These are phyloP conservation scores for Chlorella sp. DNA, from an alignment of 139 green algal genomes.

Conservation along the genomic window DNA sequence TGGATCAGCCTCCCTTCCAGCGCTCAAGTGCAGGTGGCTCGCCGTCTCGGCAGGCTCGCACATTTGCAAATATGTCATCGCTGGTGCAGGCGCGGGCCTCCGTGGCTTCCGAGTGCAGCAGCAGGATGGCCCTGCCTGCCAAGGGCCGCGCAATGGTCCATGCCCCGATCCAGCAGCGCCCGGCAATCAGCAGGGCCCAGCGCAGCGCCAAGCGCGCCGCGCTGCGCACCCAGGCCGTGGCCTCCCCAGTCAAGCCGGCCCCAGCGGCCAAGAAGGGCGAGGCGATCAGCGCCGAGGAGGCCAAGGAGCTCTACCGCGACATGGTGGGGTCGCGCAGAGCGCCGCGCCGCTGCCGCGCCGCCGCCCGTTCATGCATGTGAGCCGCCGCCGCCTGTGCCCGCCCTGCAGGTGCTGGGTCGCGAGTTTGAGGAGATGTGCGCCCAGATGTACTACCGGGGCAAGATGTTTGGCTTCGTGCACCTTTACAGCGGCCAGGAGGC, in stretches of 20 bases:
- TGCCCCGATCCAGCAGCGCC: no score
- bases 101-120: no score
- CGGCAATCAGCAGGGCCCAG: background rate
- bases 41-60: no score
- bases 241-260: slow-evolving; percentile 24
- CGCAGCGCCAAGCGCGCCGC: background rate
- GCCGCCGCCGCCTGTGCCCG: no score
- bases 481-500: slow-evolving; percentile 96
- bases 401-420: slow-evolving; percentile 65
- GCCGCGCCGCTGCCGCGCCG: background rate
- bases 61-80: no score
- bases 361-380: background rate
- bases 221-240: slow-evolving; percentile 2
- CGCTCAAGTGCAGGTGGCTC: no score
- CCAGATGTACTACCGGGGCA: slow-evolving; percentile 98
- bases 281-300: slow-evolving; percentile 69
- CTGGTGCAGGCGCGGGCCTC: no score
- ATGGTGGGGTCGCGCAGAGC: slow-evolving; percentile 59
- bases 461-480: slow-evolving; percentile 95
- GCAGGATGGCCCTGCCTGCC: no score
- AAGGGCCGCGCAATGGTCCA: no score
- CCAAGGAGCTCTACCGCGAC: slow-evolving; percentile 85
- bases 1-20: no score
- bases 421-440: slow-evolving; percentile 99
- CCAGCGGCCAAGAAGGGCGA: slow-evolving; percentile 14